Conservation (phyloP, 345 rosid species). For the Laguncularia racemosa region DNA sequence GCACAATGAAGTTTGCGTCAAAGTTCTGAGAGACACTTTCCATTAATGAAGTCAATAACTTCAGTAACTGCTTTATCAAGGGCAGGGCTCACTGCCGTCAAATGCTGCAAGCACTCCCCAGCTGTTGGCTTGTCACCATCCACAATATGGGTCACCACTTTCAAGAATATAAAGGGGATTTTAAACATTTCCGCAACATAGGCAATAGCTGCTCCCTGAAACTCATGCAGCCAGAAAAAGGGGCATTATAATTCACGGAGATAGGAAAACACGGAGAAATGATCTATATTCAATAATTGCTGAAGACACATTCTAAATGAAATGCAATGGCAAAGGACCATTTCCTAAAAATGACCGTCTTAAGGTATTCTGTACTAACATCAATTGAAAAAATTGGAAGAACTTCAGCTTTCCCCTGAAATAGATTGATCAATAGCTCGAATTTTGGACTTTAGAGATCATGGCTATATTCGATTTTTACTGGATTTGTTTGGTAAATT, state of each 20-base stretch:
- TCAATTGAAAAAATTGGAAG: no score
- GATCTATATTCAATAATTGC: no score
- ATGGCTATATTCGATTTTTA: no score
- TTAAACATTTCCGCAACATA: constrained; percentile 79
- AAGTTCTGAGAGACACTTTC: constrained; percentile 65
- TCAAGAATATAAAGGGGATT: constrained; percentile 75
- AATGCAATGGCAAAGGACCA: no score
- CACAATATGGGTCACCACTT: constrained; percentile 84
- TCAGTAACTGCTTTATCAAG: constrained; percentile 54
- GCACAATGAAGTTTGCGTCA: constrained; percentile 16
- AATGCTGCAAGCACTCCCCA: constrained; percentile 82
- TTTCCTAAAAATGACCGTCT: no score
- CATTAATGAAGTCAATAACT: constrained; percentile 60
- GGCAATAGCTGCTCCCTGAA: constrained; percentile 84
- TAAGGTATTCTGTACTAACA: no score
- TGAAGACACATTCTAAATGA: no score
- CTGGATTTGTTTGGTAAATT: no score
- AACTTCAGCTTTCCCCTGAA: no score
- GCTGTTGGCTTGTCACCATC: constrained; percentile 92
- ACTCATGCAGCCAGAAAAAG: not conserved
- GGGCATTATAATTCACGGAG: not conserved
- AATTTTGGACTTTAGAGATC: no score
- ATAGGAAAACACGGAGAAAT: no score
- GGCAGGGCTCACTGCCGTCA: constrained; percentile 65
- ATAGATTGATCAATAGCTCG: no score